Evolutionary conservation across 2,329 filamentous ascomycete species (phyloP).

Genomic region (Biscogniauxia mediterranea): DNA sequence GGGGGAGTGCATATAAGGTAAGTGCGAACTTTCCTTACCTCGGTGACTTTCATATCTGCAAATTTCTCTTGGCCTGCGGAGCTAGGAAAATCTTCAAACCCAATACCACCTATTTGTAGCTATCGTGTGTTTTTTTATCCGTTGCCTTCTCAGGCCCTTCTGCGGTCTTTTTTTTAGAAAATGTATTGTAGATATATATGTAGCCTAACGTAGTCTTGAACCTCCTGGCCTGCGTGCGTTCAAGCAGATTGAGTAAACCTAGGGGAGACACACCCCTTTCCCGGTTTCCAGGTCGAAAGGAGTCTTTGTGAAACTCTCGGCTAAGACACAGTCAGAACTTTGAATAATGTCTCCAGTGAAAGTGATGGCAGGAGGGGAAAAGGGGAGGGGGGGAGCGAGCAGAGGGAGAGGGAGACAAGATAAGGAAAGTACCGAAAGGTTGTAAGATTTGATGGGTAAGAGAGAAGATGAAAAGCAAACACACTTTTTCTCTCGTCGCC

Average conservation of each 20-base stretch:
- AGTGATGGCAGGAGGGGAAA: not conserved
- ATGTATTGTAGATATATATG: not conserved
- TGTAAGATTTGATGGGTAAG: too few relatives aligned
- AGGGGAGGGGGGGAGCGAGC: too few relatives aligned
- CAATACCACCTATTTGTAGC: not conserved
- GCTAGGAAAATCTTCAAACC: not conserved
- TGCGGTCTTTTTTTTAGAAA: not conserved
- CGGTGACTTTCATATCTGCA: slow-evolving; percentile 19
- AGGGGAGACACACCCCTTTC: not conserved
- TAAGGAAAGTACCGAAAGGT: too few relatives aligned
- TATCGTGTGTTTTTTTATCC: not conserved
- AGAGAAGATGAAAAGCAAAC: not conserved
- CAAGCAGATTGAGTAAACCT: not conserved
- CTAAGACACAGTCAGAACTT: not conserved
- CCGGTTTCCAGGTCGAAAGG: not conserved
- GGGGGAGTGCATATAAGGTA: not conserved
- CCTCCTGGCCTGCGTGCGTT: not conserved
- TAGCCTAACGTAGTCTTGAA: not conserved
- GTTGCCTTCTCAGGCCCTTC: not conserved
- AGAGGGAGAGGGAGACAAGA: too few relatives aligned
- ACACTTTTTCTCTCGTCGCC: not conserved
- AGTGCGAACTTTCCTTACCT: slow-evolving; percentile 12
- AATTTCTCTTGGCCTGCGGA: slow-evolving; percentile 1
- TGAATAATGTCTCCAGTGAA: not conserved
- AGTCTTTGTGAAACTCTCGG: not conserved